A percentile compares a stretch with the other conserved stretches of the same genome.
These are phyloP conservation scores for Mycogone perniciosa DNA, from an alignment of 2,329 filamentous ascomycete genomes.

Conservation along the genomic window DNA sequence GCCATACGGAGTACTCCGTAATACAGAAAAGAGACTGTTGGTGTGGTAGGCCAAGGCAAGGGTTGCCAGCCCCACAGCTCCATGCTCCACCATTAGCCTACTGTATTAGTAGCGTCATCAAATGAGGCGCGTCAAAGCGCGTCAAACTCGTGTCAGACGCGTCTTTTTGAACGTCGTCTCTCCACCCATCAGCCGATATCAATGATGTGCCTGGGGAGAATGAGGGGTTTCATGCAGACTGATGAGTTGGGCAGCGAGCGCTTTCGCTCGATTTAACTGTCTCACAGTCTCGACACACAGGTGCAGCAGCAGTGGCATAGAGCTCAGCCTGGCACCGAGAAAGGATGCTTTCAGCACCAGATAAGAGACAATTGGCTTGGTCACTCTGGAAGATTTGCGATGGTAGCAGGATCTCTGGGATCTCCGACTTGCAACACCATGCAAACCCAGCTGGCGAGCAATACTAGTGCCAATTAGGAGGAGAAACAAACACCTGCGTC, in stretches of 20 bases:
- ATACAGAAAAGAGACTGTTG: too few species aligned
- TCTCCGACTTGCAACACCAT: neutral
- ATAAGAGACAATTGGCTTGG: too few species aligned
- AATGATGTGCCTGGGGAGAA: neutral
- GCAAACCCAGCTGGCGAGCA: neutral
- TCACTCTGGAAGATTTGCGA: neutral
- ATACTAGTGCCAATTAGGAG: neutral
- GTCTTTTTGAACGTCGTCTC: neutral
- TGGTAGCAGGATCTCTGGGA: neutral
- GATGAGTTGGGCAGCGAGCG: neutral
- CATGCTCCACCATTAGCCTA: neutral
- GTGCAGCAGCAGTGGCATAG: neutral
- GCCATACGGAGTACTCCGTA: too few species aligned
- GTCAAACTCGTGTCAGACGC: slow-evolving; percentile 8
- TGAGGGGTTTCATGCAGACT: neutral
- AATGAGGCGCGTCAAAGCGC: slow-evolving; percentile 7
- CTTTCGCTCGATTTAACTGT: too few species aligned
- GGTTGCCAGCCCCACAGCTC: slow-evolving; percentile 1
- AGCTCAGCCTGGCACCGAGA: neutral
- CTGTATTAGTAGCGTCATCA: slow-evolving; percentile 5
- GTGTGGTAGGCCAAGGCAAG: neutral
- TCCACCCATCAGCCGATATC: slow-evolving; percentile 1
- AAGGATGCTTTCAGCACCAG: neutral
- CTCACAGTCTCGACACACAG: too few species aligned
- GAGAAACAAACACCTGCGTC: neutral